phyloP scores from a whole-genome alignment of 2,329 filamentous ascomycete species.

The Fonsecaea nubica region DNA sequence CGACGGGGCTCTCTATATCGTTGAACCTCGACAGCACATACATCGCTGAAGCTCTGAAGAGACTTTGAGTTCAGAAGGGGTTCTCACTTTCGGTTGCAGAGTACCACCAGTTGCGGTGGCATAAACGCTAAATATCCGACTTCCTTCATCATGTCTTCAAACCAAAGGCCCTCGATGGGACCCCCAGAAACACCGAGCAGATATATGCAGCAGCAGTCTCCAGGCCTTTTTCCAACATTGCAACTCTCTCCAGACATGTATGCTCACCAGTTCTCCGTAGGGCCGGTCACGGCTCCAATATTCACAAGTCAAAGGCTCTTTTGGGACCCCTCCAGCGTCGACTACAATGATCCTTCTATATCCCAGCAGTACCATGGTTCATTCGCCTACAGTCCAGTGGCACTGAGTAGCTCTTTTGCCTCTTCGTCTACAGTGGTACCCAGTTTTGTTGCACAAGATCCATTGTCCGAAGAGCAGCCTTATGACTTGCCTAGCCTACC shows the following conservation, averaged over 20 bases:
- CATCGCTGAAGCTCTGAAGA: not conserved
- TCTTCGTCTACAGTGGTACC: slow-evolving; percentile 38
- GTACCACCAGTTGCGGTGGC: not conserved
- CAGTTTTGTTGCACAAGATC: slow-evolving; percentile 25
- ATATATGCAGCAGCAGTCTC: slow-evolving; percentile 50
- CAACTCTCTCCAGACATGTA: slow-evolving; percentile 66
- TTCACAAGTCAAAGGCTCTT: slow-evolving; percentile 62
- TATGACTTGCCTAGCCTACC: slow-evolving; percentile 36
- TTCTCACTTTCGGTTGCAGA: not conserved
- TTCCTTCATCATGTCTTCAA: slow-evolving; percentile 29
- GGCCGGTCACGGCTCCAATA: slow-evolving; percentile 62
- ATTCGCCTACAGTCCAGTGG: slow-evolving; percentile 33
- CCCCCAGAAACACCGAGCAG: slow-evolving; percentile 55
- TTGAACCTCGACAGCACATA: not conserved
- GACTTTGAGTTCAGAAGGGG: not conserved
- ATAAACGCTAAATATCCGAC: not conserved
- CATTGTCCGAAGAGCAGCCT: slow-evolving; percentile 32
- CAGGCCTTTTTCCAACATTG: slow-evolving; percentile 58
- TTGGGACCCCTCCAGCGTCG: slow-evolving; percentile 50
- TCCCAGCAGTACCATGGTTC: slow-evolving; percentile 38
- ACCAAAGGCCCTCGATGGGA: slow-evolving; percentile 42
- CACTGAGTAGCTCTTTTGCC: slow-evolving; percentile 35
- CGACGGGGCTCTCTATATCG: not conserved
- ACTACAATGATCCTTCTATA: slow-evolving; percentile 27
- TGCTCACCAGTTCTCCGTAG: slow-evolving; percentile 54